Evolutionary conservation across 2,329 filamentous ascomycete species (phyloP).

Genomic region (Paracorniculantispora psalliotae): DNA sequence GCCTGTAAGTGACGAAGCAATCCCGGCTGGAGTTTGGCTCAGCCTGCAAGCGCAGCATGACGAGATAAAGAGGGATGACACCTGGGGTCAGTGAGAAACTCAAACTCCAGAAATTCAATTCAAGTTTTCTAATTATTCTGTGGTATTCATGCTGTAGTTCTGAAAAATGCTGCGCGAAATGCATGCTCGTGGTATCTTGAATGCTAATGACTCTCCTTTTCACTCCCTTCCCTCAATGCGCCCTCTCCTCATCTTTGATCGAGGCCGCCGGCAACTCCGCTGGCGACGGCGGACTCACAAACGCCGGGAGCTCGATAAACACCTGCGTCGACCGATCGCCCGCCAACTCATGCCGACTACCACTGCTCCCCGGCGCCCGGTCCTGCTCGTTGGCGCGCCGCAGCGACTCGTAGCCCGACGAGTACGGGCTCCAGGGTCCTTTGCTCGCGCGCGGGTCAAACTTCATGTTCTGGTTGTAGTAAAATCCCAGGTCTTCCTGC

Average conservation of each 20-base stretch:
- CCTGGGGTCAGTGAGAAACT: too few species aligned
- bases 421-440: not conserved
- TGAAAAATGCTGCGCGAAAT: conserved; percentile 25
- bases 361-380: not conserved
- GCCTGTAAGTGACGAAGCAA: too few species aligned
- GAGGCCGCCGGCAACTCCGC: not conserved
- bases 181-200: conserved; percentile 64
- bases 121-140: too few species aligned
- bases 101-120: too few species aligned
- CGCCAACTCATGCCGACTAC: not conserved
- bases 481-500: not conserved
- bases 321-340: not conserved
- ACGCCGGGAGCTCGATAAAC: not conserved
- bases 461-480: not conserved
- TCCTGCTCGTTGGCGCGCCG: not conserved
- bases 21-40: too few species aligned
- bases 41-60: too few species aligned
- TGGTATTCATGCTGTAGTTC: too few species aligned
- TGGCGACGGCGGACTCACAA: not conserved
- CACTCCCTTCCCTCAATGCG: conserved; percentile 50
- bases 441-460: not conserved
- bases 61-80: too few species aligned
- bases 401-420: not conserved
- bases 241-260: not conserved
- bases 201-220: conserved; percentile 65